Conservation (phyloP, 192 early-diverging fungal species). For the Coemansia erecta region DNA sequence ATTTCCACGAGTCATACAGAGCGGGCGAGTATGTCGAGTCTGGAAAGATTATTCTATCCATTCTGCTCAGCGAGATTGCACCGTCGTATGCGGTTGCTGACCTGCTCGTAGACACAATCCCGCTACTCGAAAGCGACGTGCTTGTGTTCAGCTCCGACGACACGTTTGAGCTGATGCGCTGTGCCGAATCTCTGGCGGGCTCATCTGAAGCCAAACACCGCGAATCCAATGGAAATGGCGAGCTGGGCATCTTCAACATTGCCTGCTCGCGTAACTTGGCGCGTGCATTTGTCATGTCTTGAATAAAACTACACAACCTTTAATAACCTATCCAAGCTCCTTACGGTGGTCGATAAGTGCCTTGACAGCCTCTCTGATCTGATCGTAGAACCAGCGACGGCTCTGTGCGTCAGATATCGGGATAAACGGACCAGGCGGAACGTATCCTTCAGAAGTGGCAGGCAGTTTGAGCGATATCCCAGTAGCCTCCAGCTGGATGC, state of each 20-base stretch:
- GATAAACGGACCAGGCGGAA: conserved; percentile 62
- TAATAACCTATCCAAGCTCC: conserved; percentile 21
- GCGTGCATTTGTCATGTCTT: conserved; percentile 29
- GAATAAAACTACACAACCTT: no score
- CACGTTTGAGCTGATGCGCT: conserved; percentile 65
- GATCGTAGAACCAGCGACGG: conserved; percentile 66
- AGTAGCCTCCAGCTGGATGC: conserved; percentile 66
- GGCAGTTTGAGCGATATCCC: conserved; percentile 74
- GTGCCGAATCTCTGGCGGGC: conserved; percentile 56
- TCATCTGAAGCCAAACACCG: not conserved
- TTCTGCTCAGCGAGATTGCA: conserved; percentile 52
- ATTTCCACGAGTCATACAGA: conserved; percentile 57
- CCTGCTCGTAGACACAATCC: conserved; percentile 61
- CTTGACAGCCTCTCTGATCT: conserved; percentile 68
- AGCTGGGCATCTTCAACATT: conserved; percentile 33
- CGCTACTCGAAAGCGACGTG: conserved; percentile 58
- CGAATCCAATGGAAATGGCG: not conserved
- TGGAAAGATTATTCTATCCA: conserved; percentile 44
- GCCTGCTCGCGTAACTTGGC: conserved; percentile 49
- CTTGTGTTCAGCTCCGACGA: conserved; percentile 59
- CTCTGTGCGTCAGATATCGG: conserved; percentile 65
- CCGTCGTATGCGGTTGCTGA: conserved; percentile 55
- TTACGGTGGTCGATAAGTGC: conserved; percentile 45
- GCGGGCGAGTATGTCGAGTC: conserved; percentile 34
- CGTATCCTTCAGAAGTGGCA: conserved; percentile 51